Conservation (phyloP, 441 rosid genomes). For the Omphalea diandra region DNA sequence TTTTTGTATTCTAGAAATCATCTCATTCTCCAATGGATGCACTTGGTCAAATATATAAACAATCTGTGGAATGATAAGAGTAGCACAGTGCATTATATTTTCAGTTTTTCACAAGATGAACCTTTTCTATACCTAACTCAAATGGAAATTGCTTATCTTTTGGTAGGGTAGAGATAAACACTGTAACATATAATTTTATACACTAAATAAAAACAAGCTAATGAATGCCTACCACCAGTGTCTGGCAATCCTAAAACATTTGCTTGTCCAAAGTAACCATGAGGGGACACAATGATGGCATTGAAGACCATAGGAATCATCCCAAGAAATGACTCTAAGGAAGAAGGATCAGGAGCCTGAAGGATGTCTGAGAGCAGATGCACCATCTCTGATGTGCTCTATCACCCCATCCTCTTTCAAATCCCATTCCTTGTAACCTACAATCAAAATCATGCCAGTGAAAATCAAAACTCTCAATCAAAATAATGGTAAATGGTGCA, state of each 20-base stretch:
- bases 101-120: neutral
- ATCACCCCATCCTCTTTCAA: constrained; percentile 92
- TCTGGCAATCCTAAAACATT: constrained; percentile 90
- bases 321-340: constrained; percentile 81
- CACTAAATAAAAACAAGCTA: neutral
- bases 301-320: constrained; percentile 75
- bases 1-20: constrained; percentile 49
- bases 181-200: neutral
- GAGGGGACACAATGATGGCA: constrained; percentile 77
- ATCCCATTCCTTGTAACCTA: constrained; percentile 74
- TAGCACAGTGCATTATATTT: neutral
- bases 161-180: neutral
- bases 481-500: neutral
- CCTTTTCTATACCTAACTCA: neutral
- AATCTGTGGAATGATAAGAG: constrained; percentile 30
- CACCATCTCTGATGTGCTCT: constrained; percentile 61
- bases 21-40: constrained; percentile 58
- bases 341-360: constrained; percentile 84
- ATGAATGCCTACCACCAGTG: constrained; percentile 71
- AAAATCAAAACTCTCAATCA: neutral
- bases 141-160: neutral
- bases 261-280: constrained; percentile 85
- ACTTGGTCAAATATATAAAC: constrained; percentile 75
- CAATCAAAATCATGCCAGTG: no score
- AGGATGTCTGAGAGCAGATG: constrained; percentile 77